Base-by-base conservation (phyloP, 1,139 yeast genomes). In the Entelexis paramagnoliae region DNA sequence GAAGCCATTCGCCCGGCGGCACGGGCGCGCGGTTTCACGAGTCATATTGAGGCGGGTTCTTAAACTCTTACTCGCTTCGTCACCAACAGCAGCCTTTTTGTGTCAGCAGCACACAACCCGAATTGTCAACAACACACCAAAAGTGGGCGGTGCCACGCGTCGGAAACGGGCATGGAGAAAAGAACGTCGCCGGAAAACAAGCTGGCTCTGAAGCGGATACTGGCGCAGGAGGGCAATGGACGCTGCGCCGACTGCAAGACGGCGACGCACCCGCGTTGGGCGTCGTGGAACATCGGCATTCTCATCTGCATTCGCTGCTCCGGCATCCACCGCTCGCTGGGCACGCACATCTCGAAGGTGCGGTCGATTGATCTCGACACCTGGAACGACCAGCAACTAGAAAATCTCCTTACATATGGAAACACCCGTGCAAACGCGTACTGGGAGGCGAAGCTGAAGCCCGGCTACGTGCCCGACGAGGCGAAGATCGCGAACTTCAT, bases 201-300 rank as follows among this genome's bases (percentile, higher is more conserved):
- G 66, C 82, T 78, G 64, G 81, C 86, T 45, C 73, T 88, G 58
- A 79, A 79, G 64, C 81, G 82, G 49, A 73, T 88, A 42, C 75
- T 89, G 48, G 81, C 78, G 58, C 95, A 87, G 60, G 79, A 80
- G 1, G 78, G 79, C 43, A 91, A 91, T 71, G 79, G 77, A 64
- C 69, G 71, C 48, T 91, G 98, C 68, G 95, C 91, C 1, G 98
- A 91, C 66, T 91, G 98, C 69, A 91, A 91, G 66, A 75, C 80
- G 0, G 76, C 91, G 17, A 78, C 83, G 41, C 95, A 89, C 67
- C 98, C 98, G 16, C 74, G 98, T 51, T 91, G 98, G 98, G 96
- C 97, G 11, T 82, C 94, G 22, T 91, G 97, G 96, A 87, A 82
- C 61, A 68, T 91, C 54, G 98, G 98, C 30, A 79, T 94, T 55